Base-by-base conservation (phyloP, 495 filamentous ascomycete genomes). In the Tuber indicum region DNA sequence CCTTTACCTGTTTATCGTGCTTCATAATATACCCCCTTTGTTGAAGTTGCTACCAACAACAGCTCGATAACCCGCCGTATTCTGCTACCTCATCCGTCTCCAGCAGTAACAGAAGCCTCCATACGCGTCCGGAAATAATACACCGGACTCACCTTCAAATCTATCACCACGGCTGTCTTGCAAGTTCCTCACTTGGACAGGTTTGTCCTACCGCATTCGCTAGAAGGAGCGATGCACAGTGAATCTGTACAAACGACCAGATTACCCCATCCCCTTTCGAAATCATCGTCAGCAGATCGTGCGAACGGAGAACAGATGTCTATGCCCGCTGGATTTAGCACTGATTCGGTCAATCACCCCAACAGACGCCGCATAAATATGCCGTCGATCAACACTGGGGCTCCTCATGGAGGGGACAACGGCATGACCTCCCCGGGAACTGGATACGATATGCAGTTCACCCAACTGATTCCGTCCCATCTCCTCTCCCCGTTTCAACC, bases 391-490 rank as follows among this genome's bases (percentile, higher is more conserved):
- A 98, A 98, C 84, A 98, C 96, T 17, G 88, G 82, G 84, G 88
- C 76, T 73, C 85, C 80, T 84, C 84, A 75, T 77, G 88, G 87
- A 81, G 87, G 87, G 82, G 86, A 85, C 69, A 89, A 88, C 81
- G 95, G 95, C 72, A 90, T 98, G 90, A 88, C 92, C 74, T 93
- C 91, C 17, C 94, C 96, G 36, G 94, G 93, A 74, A 94, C 93
- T 58, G 93, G 89, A 46, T 97, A 92, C 83, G 94, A 98, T 83
- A 97, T 98, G 96, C 94, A 98, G 85, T 98, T 97, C 85, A 97
- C 96, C 69, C 94, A 96, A 71, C 88, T 99, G 77, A 89, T 99
- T 16, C 96, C 96, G 21, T 97, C 96, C 12, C 93, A 97, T 85
- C 89, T 99, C 80, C 90, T 99, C 41, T 97, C 94, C 85, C 96